A percentile compares a stretch with the other conserved stretches of the same genome.
Evolutionary conservation across 1,139 yeast genomes (phyloP).

Genomic region (Arxiozyma slooffiae): DNA sequence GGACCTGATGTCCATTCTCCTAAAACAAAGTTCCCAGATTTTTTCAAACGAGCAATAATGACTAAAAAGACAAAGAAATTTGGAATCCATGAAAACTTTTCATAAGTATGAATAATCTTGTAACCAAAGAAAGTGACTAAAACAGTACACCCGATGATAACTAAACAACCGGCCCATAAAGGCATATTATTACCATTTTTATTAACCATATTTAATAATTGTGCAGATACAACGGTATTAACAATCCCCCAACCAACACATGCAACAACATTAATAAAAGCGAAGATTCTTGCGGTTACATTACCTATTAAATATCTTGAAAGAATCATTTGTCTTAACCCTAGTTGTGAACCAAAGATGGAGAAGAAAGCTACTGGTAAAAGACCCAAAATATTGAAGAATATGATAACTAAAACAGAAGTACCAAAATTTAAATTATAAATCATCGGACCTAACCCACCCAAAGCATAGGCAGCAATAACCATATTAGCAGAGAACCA

Average conservation of each 20-base stretch:
- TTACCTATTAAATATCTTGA: slow-evolving; percentile 74
- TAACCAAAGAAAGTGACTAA: slow-evolving; percentile 77
- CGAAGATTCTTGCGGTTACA: slow-evolving; percentile 64
- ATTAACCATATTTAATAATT: slow-evolving; percentile 69
- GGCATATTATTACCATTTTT: slow-evolving; percentile 47
- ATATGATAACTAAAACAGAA: slow-evolving; percentile 50
- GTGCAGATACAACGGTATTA: slow-evolving; percentile 84
- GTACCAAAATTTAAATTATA: slow-evolving; percentile 58
- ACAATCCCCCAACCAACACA: slow-evolving; percentile 96
- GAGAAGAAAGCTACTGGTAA: slow-evolving; percentile 77
- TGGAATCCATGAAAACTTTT: slow-evolving; percentile 85
- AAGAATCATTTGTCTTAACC: slow-evolving; percentile 80
- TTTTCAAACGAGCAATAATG: slow-evolving; percentile 67
- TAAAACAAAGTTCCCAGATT: slow-evolving; percentile 47
- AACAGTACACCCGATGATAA: slow-evolving; percentile 60
- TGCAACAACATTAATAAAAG: slow-evolving; percentile 71
- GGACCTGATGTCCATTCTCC: slow-evolving; percentile 38
- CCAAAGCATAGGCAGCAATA: slow-evolving; percentile 71
- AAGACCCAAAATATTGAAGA: slow-evolving; percentile 65
- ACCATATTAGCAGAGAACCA: slow-evolving; percentile 92
- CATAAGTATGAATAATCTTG: slow-evolving; percentile 69
- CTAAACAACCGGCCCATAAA: slow-evolving; percentile 83
- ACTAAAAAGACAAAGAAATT: slow-evolving; percentile 62
- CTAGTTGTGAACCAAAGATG: slow-evolving; percentile 75
- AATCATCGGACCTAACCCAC: slow-evolving; percentile 58